Evolutionary conservation across 169 alveolate genomes (phyloP), one percentile per base, ranked within the genome.

Genomic region (Plasmodium gallinaceum): DNA sequence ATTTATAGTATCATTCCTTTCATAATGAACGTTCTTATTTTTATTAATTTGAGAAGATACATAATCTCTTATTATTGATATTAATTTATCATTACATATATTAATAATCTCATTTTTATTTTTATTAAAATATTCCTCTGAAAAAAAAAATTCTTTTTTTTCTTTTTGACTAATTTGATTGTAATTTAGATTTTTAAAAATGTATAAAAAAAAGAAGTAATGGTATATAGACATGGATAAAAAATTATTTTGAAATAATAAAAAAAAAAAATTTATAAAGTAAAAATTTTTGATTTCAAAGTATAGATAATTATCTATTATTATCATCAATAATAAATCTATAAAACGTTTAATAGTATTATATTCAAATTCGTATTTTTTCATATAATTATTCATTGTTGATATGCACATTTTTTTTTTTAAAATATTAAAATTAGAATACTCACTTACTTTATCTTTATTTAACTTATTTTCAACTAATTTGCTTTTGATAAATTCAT

Each of bases 201-300:
- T 69, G 14, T 20, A 22, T 32, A 60, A 83, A 45, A 83, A 83
- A 42, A 42, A 83, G 32, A 83, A 46, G 61, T 83, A 69, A 61
- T 83, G 83, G 26, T 83, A 83, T 54, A 73, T 37, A 83, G 64
- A 26, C 65, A 83, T 48, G 22, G 91, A 39, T 37, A 71, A 66
- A 0, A 66, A 43, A 20, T 39, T 26, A 24, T 83, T 62, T 62
- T 83, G 66, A 43, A 83, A 83, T 7, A 54, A n/a, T 10, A 10
- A 14, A 16, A 83, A 83, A 61, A 83, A 70, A 3, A 83, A 83
- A 39, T 57, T 54, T 68, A 83, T 51, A 69, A 83, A 83, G 54
- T 68, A 51, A 61, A 45, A 83, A 54, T 73, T 71, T 6, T 83
- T 83, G 2, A 83, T 58, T 24, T 83, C 91, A 61, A 83, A 83